Base-by-base conservation (phyloP, 345 rosid genomes). In the Salix koriyanagi region DNA sequence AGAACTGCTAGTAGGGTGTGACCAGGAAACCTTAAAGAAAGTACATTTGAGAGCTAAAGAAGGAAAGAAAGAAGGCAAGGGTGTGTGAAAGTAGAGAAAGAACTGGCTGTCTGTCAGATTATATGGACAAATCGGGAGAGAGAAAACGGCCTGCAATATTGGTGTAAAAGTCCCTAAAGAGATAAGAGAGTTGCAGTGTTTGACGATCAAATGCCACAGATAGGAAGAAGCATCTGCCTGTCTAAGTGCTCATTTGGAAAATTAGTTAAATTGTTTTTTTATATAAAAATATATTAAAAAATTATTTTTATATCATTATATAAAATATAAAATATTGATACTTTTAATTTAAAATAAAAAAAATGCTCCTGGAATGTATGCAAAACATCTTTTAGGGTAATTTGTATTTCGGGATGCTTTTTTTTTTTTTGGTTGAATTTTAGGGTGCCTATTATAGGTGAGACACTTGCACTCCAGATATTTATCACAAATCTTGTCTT, bases 401-500 rank as follows among this genome's bases (percentile, higher is more conserved):
- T 34, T 34, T 81, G 77, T 80, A 60, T 74, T 72, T 76, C 71
- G 75, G 73, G 74, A 26, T 61, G 37, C 37, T 36, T 36, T 36
- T 36, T 36, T 36, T 36, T 32, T 34, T 34, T 34, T 36, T 36
- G 37, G 37, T 76, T 81, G 77, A 79, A 60, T 74, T 72, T 77
- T 71, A 73, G 75, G 71, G n/a, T 61, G 81, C 44, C n/a, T 52
- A 13, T 12, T 25, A 4, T 34, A 30, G 42, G 41, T 36, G 37
- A 34, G 41, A 18, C 44, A 18, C 44, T 34, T 36, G 41, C 69
- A 2, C 69, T 66, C 39, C 42, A 58, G 1, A 9, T 58, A 10
- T 19, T 30, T 21, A 6, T 19, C 69, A 15, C 41, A 15, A 1
- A 19, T 66, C 41, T 18, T 18, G 7, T 3, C 34, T 66, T 66